These are phyloP conservation scores for Camellia japonica DNA, from an alignment of 148 eudicot species.

Conservation along the genomic window DNA sequence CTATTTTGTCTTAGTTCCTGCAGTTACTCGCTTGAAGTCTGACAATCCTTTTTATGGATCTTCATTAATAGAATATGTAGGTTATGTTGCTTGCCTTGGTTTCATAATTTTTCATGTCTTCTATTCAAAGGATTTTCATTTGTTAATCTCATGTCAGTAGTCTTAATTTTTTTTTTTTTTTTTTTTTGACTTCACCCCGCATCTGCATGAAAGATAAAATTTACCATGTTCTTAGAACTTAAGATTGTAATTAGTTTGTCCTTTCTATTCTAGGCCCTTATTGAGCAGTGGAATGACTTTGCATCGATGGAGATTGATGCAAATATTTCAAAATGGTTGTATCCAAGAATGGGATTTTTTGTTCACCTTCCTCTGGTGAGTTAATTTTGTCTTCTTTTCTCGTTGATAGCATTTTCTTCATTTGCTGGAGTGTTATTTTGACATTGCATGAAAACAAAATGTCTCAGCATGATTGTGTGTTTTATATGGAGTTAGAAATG, in stretches of 20 bases:
- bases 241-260: neutral
- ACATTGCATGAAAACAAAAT: neutral
- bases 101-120: neutral
- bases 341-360: conserved; percentile 13
- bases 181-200: neutral
- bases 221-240: neutral
- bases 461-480: neutral
- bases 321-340: conserved; percentile 15
- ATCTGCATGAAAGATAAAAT: neutral
- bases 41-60: conserved; percentile 27
- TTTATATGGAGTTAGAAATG: too few relatives aligned
- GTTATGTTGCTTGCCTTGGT: neutral
- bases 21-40: neutral
- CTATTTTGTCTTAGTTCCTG: too few relatives aligned
- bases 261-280: conserved; percentile 14
- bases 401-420: neutral
- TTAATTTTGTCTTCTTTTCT: neutral
- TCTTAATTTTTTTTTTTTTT: neutral
- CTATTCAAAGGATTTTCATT: neutral
- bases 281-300: conserved; percentile 29
- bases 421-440: neutral
- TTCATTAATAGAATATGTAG: conserved; percentile 24
- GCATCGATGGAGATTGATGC: conserved; percentile 20
- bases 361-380: conserved; percentile 21
- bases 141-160: neutral